Percentiles rank a stretch among this genome's conserved stretches.
phyloP scores from a whole-genome alignment of 805 yeast genomes.

The Ogataea polymorpha region DNA sequence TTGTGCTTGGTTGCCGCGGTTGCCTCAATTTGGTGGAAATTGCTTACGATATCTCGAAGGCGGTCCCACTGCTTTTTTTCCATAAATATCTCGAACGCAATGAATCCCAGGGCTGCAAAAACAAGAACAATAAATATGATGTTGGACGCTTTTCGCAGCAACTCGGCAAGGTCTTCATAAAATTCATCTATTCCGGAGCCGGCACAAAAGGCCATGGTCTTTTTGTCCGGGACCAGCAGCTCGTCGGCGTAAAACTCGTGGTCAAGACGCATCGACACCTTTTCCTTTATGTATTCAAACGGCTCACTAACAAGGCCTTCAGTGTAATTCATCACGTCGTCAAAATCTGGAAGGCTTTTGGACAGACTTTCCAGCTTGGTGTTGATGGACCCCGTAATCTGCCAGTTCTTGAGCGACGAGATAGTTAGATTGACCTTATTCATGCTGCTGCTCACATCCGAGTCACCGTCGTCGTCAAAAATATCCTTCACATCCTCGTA shows the following conservation, averaged over 20 bases:
- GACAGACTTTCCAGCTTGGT: constrained; percentile 50
- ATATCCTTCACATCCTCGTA: constrained; percentile 47
- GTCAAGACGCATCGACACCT: constrained; percentile 31
- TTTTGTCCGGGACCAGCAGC: constrained; percentile 41
- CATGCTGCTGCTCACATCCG: constrained; percentile 33
- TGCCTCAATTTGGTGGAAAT: constrained; percentile 3
- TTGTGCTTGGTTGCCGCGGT: constrained; percentile 2
- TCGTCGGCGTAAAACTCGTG: constrained; percentile 21
- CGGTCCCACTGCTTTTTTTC: constrained; percentile 50
- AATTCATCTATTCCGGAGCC: constrained; percentile 39
- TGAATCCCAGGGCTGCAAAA: constrained; percentile 39
- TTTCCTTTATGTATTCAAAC: constrained; percentile 45
- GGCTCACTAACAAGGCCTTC: constrained; percentile 55
- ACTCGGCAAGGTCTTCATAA: constrained; percentile 31
- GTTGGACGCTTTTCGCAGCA: constrained; percentile 36
- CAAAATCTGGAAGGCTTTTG: constrained; percentile 61
- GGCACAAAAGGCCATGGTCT: constrained; percentile 38
- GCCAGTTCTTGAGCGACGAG: constrained; percentile 48
- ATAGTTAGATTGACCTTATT: constrained; percentile 58
- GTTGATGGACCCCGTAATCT: constrained; percentile 66
- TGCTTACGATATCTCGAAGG: constrained; percentile 26
- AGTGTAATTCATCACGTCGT: constrained; percentile 58
- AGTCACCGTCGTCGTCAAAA: constrained; percentile 46
- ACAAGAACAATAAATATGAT: constrained; percentile 39
- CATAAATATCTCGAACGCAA: constrained; percentile 42